Evolutionary conservation across 1,139 yeast species (phyloP).

Genomic region (Suhomyces bokatorum): DNA sequence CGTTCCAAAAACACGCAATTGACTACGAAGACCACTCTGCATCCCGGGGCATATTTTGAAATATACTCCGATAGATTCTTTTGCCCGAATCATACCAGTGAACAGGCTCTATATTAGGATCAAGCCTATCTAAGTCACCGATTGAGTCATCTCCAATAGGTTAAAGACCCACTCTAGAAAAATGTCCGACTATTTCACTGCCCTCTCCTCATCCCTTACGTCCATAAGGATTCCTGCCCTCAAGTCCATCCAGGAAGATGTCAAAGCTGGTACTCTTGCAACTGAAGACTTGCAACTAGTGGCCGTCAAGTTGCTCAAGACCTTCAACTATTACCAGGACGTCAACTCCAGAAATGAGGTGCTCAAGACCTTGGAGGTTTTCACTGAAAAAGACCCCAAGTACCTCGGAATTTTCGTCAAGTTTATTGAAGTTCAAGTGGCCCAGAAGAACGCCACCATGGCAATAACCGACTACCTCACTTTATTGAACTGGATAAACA

Average conservation of each 20-base stretch:
- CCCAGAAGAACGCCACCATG: constrained; percentile 32
- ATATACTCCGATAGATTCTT: background rate
- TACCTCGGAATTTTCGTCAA: constrained; percentile 36
- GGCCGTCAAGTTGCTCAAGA: constrained; percentile 36
- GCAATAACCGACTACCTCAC: constrained; percentile 59
- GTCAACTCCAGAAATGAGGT: constrained; percentile 46
- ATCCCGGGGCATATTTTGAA: background rate
- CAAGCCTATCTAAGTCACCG: background rate
- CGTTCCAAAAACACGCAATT: background rate
- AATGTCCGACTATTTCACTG: constrained; percentile 6
- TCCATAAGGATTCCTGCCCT: constrained; percentile 36
- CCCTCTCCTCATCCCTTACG: constrained; percentile 35
- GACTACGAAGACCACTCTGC: background rate
- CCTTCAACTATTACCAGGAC: constrained; percentile 55
- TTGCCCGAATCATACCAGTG: background rate
- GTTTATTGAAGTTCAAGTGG: constrained; percentile 35
- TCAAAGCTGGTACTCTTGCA: constrained; percentile 18
- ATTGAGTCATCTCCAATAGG: background rate
- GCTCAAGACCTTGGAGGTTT: constrained; percentile 33
- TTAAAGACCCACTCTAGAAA: background rate
- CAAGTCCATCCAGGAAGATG: constrained; percentile 17
- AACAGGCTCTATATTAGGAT: background rate
- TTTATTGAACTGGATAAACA: constrained; percentile 57
- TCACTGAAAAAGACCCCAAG: constrained; percentile 33
- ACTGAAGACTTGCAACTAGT: constrained; percentile 23